Conservation (phyloP, 2,329 filamentous ascomycete species). For the Penicillium hesseltinei region DNA sequence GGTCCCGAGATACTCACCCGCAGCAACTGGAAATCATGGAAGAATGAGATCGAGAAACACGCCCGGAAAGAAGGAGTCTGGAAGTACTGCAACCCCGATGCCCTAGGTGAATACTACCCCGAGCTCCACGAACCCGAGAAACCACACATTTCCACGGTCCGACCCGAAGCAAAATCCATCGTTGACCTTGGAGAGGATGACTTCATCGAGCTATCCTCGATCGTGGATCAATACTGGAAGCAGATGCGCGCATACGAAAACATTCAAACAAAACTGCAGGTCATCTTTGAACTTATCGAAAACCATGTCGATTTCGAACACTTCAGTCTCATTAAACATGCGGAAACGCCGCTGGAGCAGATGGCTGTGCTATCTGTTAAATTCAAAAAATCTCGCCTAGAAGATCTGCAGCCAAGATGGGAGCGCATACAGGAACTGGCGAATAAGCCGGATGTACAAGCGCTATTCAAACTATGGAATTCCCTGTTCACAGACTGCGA, state of each 20-base stretch:
- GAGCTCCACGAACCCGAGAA: neutral
- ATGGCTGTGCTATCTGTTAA: neutral
- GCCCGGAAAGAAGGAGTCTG: neutral
- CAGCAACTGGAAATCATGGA: neutral
- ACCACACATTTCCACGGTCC: neutral
- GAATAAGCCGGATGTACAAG: neutral
- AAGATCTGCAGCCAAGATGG: neutral
- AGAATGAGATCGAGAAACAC: neutral
- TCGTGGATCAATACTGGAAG: neutral
- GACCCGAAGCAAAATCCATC: neutral
- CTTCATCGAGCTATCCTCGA: neutral
- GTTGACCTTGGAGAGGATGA: neutral
- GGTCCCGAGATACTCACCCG: neutral
- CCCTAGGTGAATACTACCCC: neutral
- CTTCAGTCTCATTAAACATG: neutral
- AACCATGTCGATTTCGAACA: neutral
- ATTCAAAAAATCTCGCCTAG: neutral
- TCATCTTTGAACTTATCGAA: neutral
- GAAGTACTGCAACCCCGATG: neutral
- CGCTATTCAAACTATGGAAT: neutral
- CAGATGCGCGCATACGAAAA: neutral
- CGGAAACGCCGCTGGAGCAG: neutral
- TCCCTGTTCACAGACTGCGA: neutral
- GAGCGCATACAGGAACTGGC: neutral
- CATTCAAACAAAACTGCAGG: neutral